These are phyloP conservation scores for Clarireedia paspali DNA, from an alignment of 2,329 filamentous ascomycete genomes.

Conservation along the genomic window DNA sequence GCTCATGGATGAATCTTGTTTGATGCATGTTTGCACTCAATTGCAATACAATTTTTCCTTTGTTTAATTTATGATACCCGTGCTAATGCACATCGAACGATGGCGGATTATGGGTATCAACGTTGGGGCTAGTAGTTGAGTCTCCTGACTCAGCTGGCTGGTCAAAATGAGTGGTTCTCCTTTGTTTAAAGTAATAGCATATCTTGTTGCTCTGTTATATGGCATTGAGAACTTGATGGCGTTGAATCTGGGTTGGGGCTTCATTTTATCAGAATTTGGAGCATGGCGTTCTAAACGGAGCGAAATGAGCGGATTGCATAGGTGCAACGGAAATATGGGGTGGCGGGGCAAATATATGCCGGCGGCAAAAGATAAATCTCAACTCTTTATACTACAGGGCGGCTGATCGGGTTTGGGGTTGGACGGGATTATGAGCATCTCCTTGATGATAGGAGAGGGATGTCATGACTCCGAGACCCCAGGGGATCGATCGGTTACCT, in stretches of 20 bases:
- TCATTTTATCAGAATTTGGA: background rate
- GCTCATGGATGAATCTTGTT: slow-evolving; percentile 6
- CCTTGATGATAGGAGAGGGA: no score
- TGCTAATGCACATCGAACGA: slow-evolving; percentile 23
- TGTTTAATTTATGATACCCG: slow-evolving; percentile 27
- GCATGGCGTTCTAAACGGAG: background rate
- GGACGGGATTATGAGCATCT: no score
- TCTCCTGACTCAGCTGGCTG: slow-evolving; percentile 4
- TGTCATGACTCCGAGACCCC: no score
- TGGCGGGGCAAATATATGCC: no score
- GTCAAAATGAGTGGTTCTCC: slow-evolving; percentile 3
- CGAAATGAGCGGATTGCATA: background rate
- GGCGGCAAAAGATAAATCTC: no score
- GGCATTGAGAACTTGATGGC: slow-evolving; percentile 24
- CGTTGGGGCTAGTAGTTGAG: background rate
- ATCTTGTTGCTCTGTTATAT: slow-evolving; percentile 22
- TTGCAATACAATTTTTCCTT: slow-evolving; percentile 16
- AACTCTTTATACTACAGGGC: no score
- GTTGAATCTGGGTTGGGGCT: background rate
- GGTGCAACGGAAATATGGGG: background rate
- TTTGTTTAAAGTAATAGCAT: slow-evolving; percentile 12
- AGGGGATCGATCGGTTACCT: no score
- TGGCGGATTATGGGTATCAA: slow-evolving; percentile 22
- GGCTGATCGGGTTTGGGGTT: no score
- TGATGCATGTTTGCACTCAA: slow-evolving; percentile 1